phyloP scores from a whole-genome alignment of 2,329 filamentous ascomycete species.

The Aspergillus hiratsukae region DNA sequence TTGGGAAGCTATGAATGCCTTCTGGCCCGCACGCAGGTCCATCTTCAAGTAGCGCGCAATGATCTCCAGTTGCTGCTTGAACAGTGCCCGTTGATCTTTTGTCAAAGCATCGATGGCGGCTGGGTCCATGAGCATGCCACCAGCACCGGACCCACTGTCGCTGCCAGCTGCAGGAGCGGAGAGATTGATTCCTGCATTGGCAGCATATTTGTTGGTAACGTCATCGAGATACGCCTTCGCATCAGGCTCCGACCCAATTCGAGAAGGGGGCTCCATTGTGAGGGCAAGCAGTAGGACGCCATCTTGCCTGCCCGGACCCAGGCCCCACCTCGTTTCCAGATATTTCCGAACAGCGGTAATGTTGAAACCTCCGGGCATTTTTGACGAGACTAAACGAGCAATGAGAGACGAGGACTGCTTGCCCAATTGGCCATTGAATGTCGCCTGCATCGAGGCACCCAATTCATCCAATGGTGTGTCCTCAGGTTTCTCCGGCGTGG shows the following conservation, averaged over 20 bases:
- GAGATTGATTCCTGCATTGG: slow-evolving; percentile 75
- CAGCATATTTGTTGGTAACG: slow-evolving; percentile 83
- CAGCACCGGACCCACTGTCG: slow-evolving; percentile 64
- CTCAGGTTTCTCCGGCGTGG: slow-evolving; percentile 96
- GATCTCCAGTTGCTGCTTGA: slow-evolving; percentile 97
- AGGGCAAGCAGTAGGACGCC: slow-evolving; percentile 82
- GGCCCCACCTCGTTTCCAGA: slow-evolving; percentile 87
- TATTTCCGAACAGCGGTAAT: slow-evolving; percentile 95
- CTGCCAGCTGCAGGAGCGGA: slow-evolving; percentile 67
- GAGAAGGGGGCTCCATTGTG: slow-evolving; percentile 85
- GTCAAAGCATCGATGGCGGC: slow-evolving; percentile 94
- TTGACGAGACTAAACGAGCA: slow-evolving; percentile 91
- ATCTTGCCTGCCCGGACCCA: slow-evolving; percentile 82
- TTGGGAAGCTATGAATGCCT: slow-evolving; percentile 78
- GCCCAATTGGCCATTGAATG: slow-evolving; percentile 97
- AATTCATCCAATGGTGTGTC: slow-evolving; percentile 95
- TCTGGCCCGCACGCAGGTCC: slow-evolving; percentile 94
- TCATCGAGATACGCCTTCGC: slow-evolving; percentile 91
- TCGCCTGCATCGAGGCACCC: slow-evolving; percentile 90
- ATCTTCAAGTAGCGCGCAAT: slow-evolving; percentile 95
- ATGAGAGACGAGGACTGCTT: slow-evolving; percentile 94
- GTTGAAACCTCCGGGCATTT: slow-evolving; percentile 99
- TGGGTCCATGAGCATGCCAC: slow-evolving; percentile 99
- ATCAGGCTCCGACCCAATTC: slow-evolving; percentile 83
- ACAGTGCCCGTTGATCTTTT: slow-evolving; percentile 90